phyloP scores from a whole-genome alignment of 495 filamentous ascomycete species.

The Glarea lozoyensis region DNA sequence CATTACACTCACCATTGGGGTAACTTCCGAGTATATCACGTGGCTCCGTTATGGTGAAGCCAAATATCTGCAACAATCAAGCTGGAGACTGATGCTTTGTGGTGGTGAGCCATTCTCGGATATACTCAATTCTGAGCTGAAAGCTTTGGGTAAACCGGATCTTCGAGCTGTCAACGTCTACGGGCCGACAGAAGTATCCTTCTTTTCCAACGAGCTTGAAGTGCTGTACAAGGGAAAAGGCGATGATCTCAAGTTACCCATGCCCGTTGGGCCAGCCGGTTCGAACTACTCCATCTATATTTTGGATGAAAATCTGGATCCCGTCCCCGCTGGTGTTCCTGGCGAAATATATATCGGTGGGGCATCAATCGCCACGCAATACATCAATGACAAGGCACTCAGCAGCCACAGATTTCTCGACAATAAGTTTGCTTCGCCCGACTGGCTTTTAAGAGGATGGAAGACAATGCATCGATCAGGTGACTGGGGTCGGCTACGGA shows the following conservation, averaged over 20 bases:
- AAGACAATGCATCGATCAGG: slow-evolving; percentile 12
- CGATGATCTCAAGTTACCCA: background rate
- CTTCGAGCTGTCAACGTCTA: slow-evolving; percentile 8
- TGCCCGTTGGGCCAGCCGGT: slow-evolving; percentile 22
- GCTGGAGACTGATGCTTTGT: background rate
- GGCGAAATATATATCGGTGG: slow-evolving; percentile 39
- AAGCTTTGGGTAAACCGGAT: background rate
- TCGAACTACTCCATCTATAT: slow-evolving; percentile 34
- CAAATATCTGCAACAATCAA: background rate
- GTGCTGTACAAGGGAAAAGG: background rate
- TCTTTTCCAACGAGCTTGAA: background rate
- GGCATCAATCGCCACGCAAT: slow-evolving; percentile 30
- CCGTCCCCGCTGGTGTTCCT: slow-evolving; percentile 27
- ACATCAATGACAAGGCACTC: slow-evolving; percentile 25
- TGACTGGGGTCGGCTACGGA: slow-evolving; percentile 12
- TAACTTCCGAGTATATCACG: slow-evolving; percentile 9
- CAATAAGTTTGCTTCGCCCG: slow-evolving; percentile 16
- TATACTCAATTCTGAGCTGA: background rate
- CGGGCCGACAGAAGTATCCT: slow-evolving; percentile 13
- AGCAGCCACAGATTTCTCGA: slow-evolving; percentile 28
- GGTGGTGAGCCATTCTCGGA: background rate
- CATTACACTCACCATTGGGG: slow-evolving; percentile 12
- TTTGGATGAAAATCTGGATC: slow-evolving; percentile 28
- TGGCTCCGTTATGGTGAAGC: slow-evolving; percentile 20
- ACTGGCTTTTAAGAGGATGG: slow-evolving; percentile 9